These are phyloP conservation scores for Cornus suecica DNA, from an alignment of 148 eudicot species.

Conservation along the genomic window DNA sequence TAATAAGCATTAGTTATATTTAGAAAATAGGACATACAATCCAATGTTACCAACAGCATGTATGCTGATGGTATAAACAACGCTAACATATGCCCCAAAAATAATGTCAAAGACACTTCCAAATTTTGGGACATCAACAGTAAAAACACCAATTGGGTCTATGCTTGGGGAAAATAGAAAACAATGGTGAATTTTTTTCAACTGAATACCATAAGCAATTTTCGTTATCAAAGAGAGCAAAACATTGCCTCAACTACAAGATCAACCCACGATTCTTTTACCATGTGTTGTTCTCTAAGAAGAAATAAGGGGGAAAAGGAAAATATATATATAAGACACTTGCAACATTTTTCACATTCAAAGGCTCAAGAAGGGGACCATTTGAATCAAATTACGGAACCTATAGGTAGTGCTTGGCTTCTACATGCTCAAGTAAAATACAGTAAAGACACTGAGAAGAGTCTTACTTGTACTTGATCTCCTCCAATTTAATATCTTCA, in stretches of 20 bases:
- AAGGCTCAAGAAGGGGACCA: too few species aligned
- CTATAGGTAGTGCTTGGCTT: constrained; percentile 7
- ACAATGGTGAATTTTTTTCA: neutral
- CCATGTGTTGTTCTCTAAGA: too few species aligned
- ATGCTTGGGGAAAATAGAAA: neutral
- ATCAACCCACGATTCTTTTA: neutral
- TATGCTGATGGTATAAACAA: neutral
- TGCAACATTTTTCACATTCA: too few species aligned
- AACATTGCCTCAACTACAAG: neutral
- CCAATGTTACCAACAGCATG: neutral
- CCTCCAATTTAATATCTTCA: constrained; percentile 64
- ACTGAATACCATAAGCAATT: neutral
- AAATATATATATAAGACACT: too few species aligned
- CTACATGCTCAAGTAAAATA: neutral
- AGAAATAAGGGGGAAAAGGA: too few species aligned
- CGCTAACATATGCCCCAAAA: neutral
- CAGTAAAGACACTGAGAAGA: constrained; percentile 6
- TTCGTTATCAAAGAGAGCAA: neutral
- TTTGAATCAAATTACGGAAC: too few species aligned
- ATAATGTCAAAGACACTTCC: neutral
- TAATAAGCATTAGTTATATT: neutral
- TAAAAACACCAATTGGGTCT: neutral
- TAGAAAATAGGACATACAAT: neutral
- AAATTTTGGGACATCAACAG: neutral
- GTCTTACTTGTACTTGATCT: constrained; percentile 81